A percentile compares a stretch with the other conserved stretches of the same genome.
phyloP scores from a whole-genome alignment of 2,329 filamentous ascomycete genomes.

The Aspergillus ibericus region DNA sequence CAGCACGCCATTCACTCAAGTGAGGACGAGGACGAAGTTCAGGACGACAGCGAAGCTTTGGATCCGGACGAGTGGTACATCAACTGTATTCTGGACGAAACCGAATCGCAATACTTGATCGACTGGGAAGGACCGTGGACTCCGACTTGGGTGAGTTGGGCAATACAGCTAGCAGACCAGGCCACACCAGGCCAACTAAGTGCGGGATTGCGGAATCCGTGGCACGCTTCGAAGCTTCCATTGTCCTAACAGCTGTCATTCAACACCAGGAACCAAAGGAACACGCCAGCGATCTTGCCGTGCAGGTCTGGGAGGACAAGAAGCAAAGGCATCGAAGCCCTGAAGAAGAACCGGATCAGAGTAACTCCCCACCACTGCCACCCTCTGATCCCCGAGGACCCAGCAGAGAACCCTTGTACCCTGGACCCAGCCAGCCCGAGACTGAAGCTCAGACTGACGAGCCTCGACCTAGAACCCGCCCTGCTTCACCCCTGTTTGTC shows the following conservation, averaged over 20 bases:
- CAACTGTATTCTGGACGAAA: constrained; percentile 39
- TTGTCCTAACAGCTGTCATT: constrained; percentile 8
- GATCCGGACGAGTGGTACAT: constrained; percentile 37
- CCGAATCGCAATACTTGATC: constrained; percentile 36
- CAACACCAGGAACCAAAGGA: constrained; percentile 35
- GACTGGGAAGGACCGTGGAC: constrained; percentile 40
- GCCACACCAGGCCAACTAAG: background rate
- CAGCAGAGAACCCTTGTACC: constrained; percentile 2
- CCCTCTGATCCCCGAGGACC: background rate
- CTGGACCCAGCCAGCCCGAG: background rate
- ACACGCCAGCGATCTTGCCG: constrained; percentile 33
- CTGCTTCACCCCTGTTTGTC: constrained; percentile 22
- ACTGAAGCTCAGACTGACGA: background rate
- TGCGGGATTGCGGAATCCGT: background rate
- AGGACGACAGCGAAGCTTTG: constrained; percentile 14
- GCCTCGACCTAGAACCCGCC: background rate
- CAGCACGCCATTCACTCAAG: constrained; percentile 12
- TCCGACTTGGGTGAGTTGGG: constrained; percentile 39
- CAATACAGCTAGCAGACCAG: background rate
- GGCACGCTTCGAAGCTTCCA: background rate
- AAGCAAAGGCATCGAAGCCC: constrained; percentile 13
- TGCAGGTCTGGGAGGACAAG: constrained; percentile 31
- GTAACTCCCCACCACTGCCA: constrained; percentile 8
- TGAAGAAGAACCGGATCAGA: constrained; percentile 5
- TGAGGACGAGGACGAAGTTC: constrained; percentile 15